phyloP scores from a whole-genome alignment of 1,284 basidiomycete genomes.

The Tilletia walkeri region DNA sequence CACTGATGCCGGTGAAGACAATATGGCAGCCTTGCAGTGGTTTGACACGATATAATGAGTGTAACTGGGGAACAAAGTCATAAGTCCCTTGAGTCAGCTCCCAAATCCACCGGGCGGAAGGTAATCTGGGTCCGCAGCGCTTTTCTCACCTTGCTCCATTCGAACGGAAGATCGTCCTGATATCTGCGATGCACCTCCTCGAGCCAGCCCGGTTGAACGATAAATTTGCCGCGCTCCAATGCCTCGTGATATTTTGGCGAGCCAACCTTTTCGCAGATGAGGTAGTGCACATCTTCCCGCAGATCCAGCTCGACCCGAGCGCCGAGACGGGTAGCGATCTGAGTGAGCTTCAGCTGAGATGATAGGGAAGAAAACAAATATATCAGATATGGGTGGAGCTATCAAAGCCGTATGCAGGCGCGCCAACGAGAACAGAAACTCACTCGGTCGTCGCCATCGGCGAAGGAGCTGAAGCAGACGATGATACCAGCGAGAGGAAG shows the following conservation, averaged over 20 bases:
- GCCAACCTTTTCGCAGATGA: conserved; percentile 69
- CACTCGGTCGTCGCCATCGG: conserved; percentile 14
- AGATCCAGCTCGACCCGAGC: conserved; percentile 68
- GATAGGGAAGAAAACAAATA: conserved; percentile 57
- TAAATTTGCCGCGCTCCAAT: conserved; percentile 69
- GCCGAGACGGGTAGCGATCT: conserved; percentile 72
- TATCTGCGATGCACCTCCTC: conserved; percentile 66
- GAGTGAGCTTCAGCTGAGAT: conserved; percentile 66
- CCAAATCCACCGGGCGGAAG: background rate
- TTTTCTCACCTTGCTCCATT: conserved; percentile 9
- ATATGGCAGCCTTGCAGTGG: background rate
- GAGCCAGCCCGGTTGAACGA: conserved; percentile 72
- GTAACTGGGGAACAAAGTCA: background rate
- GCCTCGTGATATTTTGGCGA: conserved; percentile 82
- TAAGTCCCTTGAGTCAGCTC: too few species aligned
- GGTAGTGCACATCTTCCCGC: conserved; percentile 75
- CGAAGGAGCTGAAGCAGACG: conserved; percentile 22
- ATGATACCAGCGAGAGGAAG: conserved; percentile 19
- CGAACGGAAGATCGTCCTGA: background rate
- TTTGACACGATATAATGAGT: background rate
- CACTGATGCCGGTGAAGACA: background rate
- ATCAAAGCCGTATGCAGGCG: background rate
- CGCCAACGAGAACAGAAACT: conserved; percentile 37
- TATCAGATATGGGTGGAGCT: background rate
- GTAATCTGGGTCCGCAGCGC: background rate